Conservation (phyloP, 257 asterid genomes). For the Petunia secreta region DNA sequence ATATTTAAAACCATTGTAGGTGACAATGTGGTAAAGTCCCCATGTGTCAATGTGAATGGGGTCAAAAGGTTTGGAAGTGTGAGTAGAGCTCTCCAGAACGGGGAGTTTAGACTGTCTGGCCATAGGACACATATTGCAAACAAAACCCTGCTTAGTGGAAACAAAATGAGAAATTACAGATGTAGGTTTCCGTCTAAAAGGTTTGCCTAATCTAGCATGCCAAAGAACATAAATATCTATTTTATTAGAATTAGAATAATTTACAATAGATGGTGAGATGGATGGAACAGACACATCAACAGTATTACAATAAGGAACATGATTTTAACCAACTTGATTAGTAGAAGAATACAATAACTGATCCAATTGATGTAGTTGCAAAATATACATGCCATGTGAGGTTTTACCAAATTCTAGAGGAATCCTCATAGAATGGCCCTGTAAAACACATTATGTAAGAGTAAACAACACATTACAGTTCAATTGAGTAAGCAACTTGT, state of each 20-base stretch:
- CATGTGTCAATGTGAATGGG: neutral
- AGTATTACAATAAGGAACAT: neutral
- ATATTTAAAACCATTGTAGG: neutral
- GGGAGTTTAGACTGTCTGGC: neutral
- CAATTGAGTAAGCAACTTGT: neutral
- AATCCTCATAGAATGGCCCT: neutral
- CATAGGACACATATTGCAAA: neutral
- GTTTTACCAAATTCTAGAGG: neutral
- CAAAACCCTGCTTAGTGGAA: neutral
- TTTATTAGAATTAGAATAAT: neutral
- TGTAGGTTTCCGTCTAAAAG: neutral
- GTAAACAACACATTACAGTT: neutral
- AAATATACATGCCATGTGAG: neutral
- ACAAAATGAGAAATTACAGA: neutral
- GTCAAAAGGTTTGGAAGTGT: neutral
- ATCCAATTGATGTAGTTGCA: no score
- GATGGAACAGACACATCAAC: neutral
- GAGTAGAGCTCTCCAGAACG: neutral
- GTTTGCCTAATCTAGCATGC: neutral
- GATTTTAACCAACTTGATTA: neutral
- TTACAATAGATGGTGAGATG: no score
- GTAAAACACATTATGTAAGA: neutral
- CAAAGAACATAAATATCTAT: neutral
- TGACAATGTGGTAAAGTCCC: neutral
- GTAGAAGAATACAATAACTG: no score